A percentile compares a stretch with the other conserved stretches of the same genome.
phyloP scores from a whole-genome alignment of 352 stramenopile species.

The Phytophthora hibernalis region DNA sequence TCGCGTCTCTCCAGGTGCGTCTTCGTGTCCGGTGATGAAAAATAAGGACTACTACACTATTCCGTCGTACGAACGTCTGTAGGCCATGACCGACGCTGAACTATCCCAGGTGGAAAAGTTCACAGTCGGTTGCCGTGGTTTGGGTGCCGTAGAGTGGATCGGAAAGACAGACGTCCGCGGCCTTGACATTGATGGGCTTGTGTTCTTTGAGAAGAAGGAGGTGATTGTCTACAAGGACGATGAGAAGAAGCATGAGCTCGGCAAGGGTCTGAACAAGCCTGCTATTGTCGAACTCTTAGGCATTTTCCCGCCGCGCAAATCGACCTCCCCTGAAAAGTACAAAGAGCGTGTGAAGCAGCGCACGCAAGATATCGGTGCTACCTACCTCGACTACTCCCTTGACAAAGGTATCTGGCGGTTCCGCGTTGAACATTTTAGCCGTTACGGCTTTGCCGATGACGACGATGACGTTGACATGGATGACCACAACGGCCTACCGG shows the following conservation, averaged over 20 bases:
- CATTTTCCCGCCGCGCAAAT: slow-evolving; percentile 77
- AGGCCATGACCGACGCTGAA: slow-evolving; percentile 78
- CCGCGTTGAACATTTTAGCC: slow-evolving; percentile 87
- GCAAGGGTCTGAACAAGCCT: slow-evolving; percentile 78
- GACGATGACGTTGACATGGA: slow-evolving; percentile 64
- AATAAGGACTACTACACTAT: slow-evolving; percentile 85
- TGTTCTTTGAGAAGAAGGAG: slow-evolving; percentile 87
- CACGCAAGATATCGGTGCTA: slow-evolving; percentile 80
- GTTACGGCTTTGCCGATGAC: slow-evolving; percentile 83
- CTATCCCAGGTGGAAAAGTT: slow-evolving; percentile 77
- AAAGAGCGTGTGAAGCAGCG: slow-evolving; percentile 80
- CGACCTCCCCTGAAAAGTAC: slow-evolving; percentile 66
- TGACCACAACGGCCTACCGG: slow-evolving; percentile 21
- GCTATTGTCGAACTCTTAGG: slow-evolving; percentile 81
- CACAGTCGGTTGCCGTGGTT: slow-evolving; percentile 79
- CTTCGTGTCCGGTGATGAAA: slow-evolving; percentile 71
- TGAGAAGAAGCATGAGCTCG: slow-evolving; percentile 82
- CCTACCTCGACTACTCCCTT: slow-evolving; percentile 77
- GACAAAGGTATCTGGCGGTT: slow-evolving; percentile 86
- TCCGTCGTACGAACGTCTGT: slow-evolving; percentile 69
- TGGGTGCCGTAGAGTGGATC: slow-evolving; percentile 84
- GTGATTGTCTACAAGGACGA: slow-evolving; percentile 89
- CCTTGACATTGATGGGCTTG: slow-evolving; percentile 79
- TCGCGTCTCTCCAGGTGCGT: slow-evolving; percentile 23
- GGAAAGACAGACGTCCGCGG: slow-evolving; percentile 82